These are phyloP conservation scores for Sclerotinia subarctica DNA, from an alignment of 2,329 filamentous ascomycete genomes.

Conservation along the genomic window DNA sequence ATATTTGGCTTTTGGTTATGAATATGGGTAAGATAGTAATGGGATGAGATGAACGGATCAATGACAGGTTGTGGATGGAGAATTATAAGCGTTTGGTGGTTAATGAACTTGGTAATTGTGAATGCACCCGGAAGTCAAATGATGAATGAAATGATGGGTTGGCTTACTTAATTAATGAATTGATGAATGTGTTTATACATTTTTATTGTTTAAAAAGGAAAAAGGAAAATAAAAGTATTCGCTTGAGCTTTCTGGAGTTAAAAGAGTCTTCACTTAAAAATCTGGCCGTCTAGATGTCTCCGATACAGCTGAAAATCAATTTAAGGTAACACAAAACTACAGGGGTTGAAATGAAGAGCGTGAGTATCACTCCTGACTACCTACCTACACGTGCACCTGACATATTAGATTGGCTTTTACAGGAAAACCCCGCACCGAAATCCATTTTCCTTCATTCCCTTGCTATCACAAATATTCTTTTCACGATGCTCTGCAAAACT, in stretches of 20 bases:
- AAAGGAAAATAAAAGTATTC: accelerated
- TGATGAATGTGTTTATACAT: neutral
- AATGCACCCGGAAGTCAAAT: neutral
- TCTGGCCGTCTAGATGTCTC: neutral
- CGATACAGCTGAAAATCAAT: neutral
- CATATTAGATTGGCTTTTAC: neutral
- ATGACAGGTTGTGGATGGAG: neutral
- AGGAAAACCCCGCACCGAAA: neutral
- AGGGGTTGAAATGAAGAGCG: too few species aligned
- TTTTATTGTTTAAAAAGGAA: too few species aligned
- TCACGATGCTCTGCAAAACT: neutral
- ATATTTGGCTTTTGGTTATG: neutral
- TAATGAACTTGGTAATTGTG: neutral
- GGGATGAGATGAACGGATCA: neutral
- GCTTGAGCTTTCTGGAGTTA: neutral
- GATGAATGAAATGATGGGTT: neutral
- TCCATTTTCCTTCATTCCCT: neutral
- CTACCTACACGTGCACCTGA: neutral
- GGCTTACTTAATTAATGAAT: neutral
- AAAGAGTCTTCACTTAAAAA: neutral
- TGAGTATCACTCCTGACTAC: too few species aligned
- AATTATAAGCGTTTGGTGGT: neutral
- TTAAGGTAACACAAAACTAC: too few species aligned
- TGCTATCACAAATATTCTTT: neutral
- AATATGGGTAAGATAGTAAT: neutral